These are phyloP conservation scores for Exophiala sideris DNA, from an alignment of 2,329 filamentous ascomycete genomes.

Conservation along the genomic window DNA sequence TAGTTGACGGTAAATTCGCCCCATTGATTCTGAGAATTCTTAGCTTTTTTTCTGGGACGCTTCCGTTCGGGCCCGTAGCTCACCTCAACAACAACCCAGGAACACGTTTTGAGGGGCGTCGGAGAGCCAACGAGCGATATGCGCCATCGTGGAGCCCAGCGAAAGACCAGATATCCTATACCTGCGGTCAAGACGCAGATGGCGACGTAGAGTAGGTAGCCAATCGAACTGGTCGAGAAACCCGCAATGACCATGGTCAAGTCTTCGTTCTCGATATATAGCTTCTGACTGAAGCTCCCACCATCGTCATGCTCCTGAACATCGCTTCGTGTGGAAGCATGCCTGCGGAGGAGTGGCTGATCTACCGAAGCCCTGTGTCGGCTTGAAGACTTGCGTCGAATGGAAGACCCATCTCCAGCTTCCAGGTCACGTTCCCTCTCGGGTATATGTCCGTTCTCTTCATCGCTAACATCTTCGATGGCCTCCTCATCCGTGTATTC, in stretches of 20 bases:
- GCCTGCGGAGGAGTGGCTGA: slow-evolving; percentile 65
- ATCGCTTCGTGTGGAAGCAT: slow-evolving; percentile 67
- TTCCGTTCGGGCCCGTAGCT: slow-evolving; percentile 32
- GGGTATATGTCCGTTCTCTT: slow-evolving; percentile 40
- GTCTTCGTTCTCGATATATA: slow-evolving; percentile 91
- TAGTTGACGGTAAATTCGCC: slow-evolving; percentile 79
- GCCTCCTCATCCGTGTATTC: slow-evolving; percentile 50
- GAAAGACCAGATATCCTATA: slow-evolving; percentile 75
- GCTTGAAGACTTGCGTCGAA: slow-evolving; percentile 36
- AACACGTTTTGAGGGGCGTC: slow-evolving; percentile 67
- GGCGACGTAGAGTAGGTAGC: slow-evolving; percentile 65
- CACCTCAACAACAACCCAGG: slow-evolving; percentile 89
- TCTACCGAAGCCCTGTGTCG: slow-evolving; percentile 46
- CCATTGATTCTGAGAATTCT: slow-evolving; percentile 74
- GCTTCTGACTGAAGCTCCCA: slow-evolving; percentile 75
- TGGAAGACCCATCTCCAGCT: slow-evolving; percentile 34
- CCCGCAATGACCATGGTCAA: slow-evolving; percentile 90
- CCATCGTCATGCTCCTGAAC: slow-evolving; percentile 59
- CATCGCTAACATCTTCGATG: slow-evolving; percentile 43
- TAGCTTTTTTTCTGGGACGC: slow-evolving; percentile 31
- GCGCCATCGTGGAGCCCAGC: slow-evolving; percentile 88
- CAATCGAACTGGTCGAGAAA: slow-evolving; percentile 72
- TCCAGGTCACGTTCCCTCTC: slow-evolving; percentile 41
- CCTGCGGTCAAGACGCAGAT: slow-evolving; percentile 73
- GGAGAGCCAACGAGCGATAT: slow-evolving; percentile 70